A percentile compares a stretch with the other conserved stretches of the same genome.
These are phyloP conservation scores for Spizellomyces sp. DNA, from an alignment of 192 early-diverging fungal genomes.

Conservation along the genomic window DNA sequence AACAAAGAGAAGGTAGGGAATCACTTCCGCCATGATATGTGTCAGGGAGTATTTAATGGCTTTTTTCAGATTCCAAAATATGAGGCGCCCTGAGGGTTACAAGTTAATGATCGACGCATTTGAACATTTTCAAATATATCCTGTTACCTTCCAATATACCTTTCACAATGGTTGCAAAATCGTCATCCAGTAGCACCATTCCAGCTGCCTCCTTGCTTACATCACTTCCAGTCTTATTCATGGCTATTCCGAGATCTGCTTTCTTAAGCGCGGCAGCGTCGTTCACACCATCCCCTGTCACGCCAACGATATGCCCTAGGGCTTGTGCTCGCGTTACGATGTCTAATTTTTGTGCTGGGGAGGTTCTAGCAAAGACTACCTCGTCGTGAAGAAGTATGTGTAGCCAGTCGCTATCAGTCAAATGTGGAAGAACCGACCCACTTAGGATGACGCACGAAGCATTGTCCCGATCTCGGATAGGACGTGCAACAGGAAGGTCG, in stretches of 20 bases:
- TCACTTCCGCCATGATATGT: conserved; percentile 88
- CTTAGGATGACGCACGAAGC: conserved; percentile 78
- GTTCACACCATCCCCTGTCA: conserved; percentile 91
- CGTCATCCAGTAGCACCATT: conserved; percentile 97
- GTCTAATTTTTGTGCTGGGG: conserved; percentile 92
- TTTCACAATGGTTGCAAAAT: conserved; percentile 89
- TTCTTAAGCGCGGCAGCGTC: conserved; percentile 93
- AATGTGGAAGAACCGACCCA: conserved; percentile 70
- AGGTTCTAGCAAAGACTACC: conserved; percentile 92
- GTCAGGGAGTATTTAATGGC: conserved; percentile 90
- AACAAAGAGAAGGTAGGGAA: conserved; percentile 85
- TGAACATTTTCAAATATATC: background rate
- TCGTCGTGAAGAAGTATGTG: conserved; percentile 74
- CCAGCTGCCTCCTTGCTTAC: conserved; percentile 83
- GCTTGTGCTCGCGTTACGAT: conserved; percentile 88
- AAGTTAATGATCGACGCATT: background rate
- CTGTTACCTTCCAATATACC: conserved; percentile 85
- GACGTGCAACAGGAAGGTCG: conserved; percentile 1
- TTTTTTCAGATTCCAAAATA: conserved; percentile 96
- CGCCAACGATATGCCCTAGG: conserved; percentile 91
- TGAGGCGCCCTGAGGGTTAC: conserved; percentile 58
- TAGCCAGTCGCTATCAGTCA: conserved; percentile 84
- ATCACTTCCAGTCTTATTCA: conserved; percentile 95
- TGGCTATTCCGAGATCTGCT: conserved; percentile 95
- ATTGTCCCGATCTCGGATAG: conserved; percentile 47